Base-by-base conservation (phyloP, 352 stramenopile species). In the Globisporangium rhizosaccharum region DNA sequence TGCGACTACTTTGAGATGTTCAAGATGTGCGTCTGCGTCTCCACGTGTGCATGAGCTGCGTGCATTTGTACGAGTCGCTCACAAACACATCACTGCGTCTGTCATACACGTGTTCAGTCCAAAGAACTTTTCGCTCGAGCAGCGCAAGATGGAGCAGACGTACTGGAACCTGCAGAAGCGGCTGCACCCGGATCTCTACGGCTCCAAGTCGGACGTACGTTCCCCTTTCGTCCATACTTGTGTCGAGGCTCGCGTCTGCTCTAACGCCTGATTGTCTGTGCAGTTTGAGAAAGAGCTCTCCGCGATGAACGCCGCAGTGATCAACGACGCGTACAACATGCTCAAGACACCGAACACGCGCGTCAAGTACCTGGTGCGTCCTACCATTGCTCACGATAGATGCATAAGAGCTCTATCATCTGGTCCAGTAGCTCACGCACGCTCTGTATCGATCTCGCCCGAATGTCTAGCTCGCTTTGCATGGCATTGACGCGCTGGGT, bases 1-100 rank as follows among this genome's bases (percentile, higher is more conserved):
- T 94, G 85, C 67, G 76, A 94, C 66, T 92, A 90, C 72, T 92
- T 94, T 69, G 83, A 91, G 65, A 77, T 94, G 63, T 94, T 94
- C 61, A 57, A 90, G 59, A 78, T 94, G 85, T 92, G 72, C 61
- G 70, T 74, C 30, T 51, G 47, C 26, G 61, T 30, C 10, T 60
- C 52, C 18, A 36, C 10, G 9, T 18, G 48, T 4, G 30, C 5
- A 25, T 41, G 11, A 12, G 12, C n/a, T 14, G 20, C 20, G 15
- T 5, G 45, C 12, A 20, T 14, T 10, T 14, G n/a, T 11, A 41
- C n/a, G 17, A 25, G 9, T 15, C 15, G 12, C 41, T 20, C 41
- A 46, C 41, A 44, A 8, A 44, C 44, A 48, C 8, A 23, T 6
- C 28, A 39, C 33, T 39, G 33, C 33, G 33, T 39, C 18, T 50